Evolutionary conservation across 2,329 filamentous ascomycete genomes (phyloP).

Genomic region (Penicillium sp.): DNA sequence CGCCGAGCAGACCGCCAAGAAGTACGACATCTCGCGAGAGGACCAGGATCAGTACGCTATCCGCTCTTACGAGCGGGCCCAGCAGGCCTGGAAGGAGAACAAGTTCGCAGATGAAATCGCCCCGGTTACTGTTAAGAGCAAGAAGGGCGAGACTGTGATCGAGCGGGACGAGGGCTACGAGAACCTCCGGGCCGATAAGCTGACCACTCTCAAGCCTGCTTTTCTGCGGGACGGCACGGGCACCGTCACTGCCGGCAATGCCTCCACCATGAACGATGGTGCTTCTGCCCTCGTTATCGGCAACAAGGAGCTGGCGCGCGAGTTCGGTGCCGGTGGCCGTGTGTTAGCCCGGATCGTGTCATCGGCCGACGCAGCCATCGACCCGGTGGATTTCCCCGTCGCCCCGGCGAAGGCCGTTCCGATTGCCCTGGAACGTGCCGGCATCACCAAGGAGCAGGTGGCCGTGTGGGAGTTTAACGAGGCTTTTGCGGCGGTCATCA

Average conservation of each 20-base stretch:
- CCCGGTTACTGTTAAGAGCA: conserved; percentile 78
- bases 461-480: conserved; percentile 98
- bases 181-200: conserved; percentile 81
- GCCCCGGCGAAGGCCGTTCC: conserved; percentile 91
- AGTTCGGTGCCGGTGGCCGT: conserved; percentile 74
- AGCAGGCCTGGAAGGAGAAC: conserved; percentile 80
- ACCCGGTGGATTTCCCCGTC: conserved; percentile 90
- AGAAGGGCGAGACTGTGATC: conserved; percentile 78
- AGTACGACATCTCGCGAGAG: conserved; percentile 73
- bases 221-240: conserved; percentile 83
- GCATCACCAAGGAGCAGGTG: conserved; percentile 87
- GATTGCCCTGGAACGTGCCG: conserved; percentile 81
- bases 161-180: conserved; percentile 85
- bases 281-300: conserved; percentile 85
- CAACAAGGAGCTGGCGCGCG: conserved; percentile 73
- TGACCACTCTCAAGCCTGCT: conserved; percentile 82
- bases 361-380: conserved; percentile 84
- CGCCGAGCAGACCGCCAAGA: conserved; percentile 91
- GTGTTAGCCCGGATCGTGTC: conserved; percentile 85
- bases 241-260: conserved; percentile 91
- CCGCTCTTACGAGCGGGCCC: conserved; percentile 81
- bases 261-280: conserved; percentile 91
- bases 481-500: conserved; percentile 92
- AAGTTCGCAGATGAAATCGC: conserved; percentile 87
- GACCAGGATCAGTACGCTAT: conserved; percentile 91